These are phyloP conservation scores for Trichophyton schoenleinii DNA, from an alignment of 2,329 filamentous ascomycete species.

Conservation along the genomic window DNA sequence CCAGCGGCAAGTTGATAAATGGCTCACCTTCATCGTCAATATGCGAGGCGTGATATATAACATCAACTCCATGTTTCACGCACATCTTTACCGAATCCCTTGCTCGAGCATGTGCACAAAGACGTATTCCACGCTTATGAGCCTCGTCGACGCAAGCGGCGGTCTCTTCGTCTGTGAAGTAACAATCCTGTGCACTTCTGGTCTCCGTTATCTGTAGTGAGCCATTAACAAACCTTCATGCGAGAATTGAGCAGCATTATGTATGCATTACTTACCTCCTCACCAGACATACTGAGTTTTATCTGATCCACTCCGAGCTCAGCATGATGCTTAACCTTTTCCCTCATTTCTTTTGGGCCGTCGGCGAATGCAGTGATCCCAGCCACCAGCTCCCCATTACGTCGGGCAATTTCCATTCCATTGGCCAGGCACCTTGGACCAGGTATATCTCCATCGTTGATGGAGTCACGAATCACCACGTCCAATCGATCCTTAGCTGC, in stretches of 20 bases:
- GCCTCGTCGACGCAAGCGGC: constrained; percentile 38
- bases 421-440: constrained; percentile 40
- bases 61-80: constrained; percentile 34
- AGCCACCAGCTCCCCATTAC: constrained; percentile 34
- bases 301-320: constrained; percentile 33
- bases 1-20: neutral
- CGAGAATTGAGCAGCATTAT: neutral
- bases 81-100: constrained; percentile 35
- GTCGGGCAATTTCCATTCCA: constrained; percentile 36
- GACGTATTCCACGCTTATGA: constrained; percentile 21
- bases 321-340: constrained; percentile 27
- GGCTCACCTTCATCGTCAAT: constrained; percentile 28
- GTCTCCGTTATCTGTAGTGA: constrained; percentile 18
- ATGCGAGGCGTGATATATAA: constrained; percentile 38
- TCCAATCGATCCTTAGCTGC: constrained; percentile 37
- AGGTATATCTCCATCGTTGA: constrained; percentile 38
- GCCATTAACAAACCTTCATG: neutral
- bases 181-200: constrained; percentile 33
- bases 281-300: constrained; percentile 34
- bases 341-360: constrained; percentile 31
- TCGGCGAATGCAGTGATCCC: constrained; percentile 34
- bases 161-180: constrained; percentile 37
- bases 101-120: constrained; percentile 37
- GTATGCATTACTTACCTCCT: constrained; percentile 17
- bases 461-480: constrained; percentile 37